These are phyloP conservation scores for Torulaspora globosa DNA, from an alignment of 1,139 yeast genomes.

Conservation along the genomic window DNA sequence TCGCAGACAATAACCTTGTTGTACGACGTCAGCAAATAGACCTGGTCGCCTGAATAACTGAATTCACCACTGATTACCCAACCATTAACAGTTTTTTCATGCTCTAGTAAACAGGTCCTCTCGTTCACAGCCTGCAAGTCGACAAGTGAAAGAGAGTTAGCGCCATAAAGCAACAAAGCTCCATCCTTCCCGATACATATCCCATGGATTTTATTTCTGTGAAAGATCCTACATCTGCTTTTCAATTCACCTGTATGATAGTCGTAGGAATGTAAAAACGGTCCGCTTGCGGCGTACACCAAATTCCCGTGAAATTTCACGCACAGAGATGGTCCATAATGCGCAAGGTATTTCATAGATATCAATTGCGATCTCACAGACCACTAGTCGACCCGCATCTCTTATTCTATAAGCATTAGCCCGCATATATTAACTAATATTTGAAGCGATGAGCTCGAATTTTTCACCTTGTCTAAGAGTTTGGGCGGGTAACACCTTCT, in stretches of 20 bases:
- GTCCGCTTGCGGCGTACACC: conserved; percentile 74
- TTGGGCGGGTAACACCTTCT: conserved; percentile 5
- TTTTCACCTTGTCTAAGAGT: background rate
- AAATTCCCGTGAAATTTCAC: conserved; percentile 43
- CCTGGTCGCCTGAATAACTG: conserved; percentile 37
- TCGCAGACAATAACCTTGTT: conserved; percentile 59
- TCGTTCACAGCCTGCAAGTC: conserved; percentile 35
- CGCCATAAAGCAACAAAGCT: conserved; percentile 61
- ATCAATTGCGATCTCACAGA: background rate
- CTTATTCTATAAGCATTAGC: background rate
- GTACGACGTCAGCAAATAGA: conserved; percentile 72
- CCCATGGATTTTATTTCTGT: conserved; percentile 75
- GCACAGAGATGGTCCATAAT: conserved; percentile 70
- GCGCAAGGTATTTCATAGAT: conserved; percentile 22
- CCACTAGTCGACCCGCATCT: conserved; percentile 1
- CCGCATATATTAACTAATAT: background rate
- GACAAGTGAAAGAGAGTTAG: conserved; percentile 55
- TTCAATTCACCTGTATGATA: conserved; percentile 43
- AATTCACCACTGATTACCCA: conserved; percentile 71
- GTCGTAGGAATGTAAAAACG: conserved; percentile 54
- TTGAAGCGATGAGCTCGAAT: conserved; percentile 11
- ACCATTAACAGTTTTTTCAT: conserved; percentile 58
- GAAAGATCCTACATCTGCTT: conserved; percentile 48
- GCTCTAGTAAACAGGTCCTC: conserved; percentile 18
- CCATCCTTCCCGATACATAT: conserved; percentile 43